Evolutionary conservation across 495 filamentous ascomycete species (phyloP).

Genomic region (Lepraria neglecta): DNA sequence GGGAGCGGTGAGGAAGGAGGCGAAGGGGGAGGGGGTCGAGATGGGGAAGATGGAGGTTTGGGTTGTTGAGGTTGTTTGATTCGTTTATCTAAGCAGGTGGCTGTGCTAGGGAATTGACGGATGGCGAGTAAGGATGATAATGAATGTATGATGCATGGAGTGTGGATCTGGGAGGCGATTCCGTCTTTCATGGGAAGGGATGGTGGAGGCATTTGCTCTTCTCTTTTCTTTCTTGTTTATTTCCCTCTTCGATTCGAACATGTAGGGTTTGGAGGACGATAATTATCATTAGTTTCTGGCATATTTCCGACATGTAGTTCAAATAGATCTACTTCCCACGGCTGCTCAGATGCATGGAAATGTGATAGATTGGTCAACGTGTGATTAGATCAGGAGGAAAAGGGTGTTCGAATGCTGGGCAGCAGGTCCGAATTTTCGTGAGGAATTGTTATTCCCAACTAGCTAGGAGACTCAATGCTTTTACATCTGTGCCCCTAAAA

Average conservation of each 20-base stretch:
- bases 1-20: slow-evolving; percentile 55
- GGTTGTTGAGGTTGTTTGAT: slow-evolving; percentile 14
- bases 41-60: slow-evolving; percentile 92
- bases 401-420: too few relatives aligned
- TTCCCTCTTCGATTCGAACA: neutral
- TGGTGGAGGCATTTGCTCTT: neutral
- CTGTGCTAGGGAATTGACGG: too few relatives aligned
- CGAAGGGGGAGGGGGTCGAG: slow-evolving; percentile 67
- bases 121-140: neutral
- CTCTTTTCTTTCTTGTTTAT: neutral
- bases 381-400: too few relatives aligned
- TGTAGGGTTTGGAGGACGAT: neutral
- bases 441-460: too few relatives aligned
- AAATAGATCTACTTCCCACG: neutral
- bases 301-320: neutral
- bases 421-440: too few relatives aligned
- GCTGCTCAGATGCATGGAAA: too few relatives aligned
- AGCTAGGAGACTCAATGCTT: too few relatives aligned
- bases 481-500: too few relatives aligned
- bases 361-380: too few relatives aligned
- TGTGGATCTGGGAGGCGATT: neutral
- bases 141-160: neutral
- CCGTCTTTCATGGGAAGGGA: too few relatives aligned
- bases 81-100: too few relatives aligned
- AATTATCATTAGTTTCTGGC: neutral